These are phyloP conservation scores for Penicillium digitatum DNA, from an alignment of 2,329 filamentous ascomycete genomes.

Conservation along the genomic window DNA sequence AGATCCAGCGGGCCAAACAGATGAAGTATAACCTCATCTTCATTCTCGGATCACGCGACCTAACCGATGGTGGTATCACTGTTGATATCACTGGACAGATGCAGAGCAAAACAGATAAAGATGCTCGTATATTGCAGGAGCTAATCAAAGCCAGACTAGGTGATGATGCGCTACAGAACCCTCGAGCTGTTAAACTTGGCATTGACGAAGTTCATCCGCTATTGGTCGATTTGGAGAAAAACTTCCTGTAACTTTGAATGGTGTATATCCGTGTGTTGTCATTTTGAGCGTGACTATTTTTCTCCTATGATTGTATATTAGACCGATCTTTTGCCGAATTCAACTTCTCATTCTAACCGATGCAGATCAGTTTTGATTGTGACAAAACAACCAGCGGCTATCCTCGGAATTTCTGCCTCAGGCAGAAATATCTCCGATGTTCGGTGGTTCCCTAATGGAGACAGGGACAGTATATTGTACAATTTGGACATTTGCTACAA, in stretches of 20 bases:
- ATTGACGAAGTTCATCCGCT: slow-evolving; percentile 38
- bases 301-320: slow-evolving; percentile 6
- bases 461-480: not conserved
- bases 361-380: not conserved
- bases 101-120: slow-evolving; percentile 39
- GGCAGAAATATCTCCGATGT: slow-evolving; percentile 7
- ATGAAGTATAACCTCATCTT: slow-evolving; percentile 72
- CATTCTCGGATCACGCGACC: slow-evolving; percentile 65
- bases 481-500: not conserved
- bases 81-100: slow-evolving; percentile 42
- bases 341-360: not conserved
- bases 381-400: not conserved
- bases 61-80: slow-evolving; percentile 55
- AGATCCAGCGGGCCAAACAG: slow-evolving; percentile 66
- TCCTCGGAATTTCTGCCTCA: slow-evolving; percentile 1
- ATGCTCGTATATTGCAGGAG: slow-evolving; percentile 25
- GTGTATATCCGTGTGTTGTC: not conserved
- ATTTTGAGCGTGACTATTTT: slow-evolving; percentile 10
- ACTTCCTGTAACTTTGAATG: slow-evolving; percentile 31
- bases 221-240: slow-evolving; percentile 36
- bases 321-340: not conserved
- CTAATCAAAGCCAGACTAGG: slow-evolving; percentile 28
- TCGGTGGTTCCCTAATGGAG: not conserved
- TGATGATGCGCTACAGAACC: slow-evolving; percentile 29
- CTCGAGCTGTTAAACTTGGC: slow-evolving; percentile 35